These are phyloP conservation scores for Beauveria bassiana DNA, from an alignment of 2,329 filamentous ascomycete species.

Conservation along the genomic window DNA sequence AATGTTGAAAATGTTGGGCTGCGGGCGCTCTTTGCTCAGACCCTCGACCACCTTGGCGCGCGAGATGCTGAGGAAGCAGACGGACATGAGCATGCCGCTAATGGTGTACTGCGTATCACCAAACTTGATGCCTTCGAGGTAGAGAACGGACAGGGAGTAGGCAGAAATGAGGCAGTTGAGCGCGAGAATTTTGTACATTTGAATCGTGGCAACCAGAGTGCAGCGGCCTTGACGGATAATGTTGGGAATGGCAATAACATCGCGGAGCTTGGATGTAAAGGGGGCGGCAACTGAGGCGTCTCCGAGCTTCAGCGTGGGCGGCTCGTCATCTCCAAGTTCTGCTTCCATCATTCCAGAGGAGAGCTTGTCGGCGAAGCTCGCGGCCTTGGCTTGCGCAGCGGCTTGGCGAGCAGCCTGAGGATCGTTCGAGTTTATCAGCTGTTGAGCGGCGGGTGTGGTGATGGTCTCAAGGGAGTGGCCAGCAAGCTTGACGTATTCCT, in stretches of 20 bases:
- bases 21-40: slow-evolving; percentile 90
- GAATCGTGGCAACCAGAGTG: slow-evolving; percentile 94
- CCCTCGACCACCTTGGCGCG: slow-evolving; percentile 92
- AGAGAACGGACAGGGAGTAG: slow-evolving; percentile 92
- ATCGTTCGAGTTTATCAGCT: slow-evolving; percentile 35
- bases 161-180: slow-evolving; percentile 97
- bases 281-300: slow-evolving; percentile 95
- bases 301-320: slow-evolving; percentile 91
- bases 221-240: slow-evolving; percentile 97
- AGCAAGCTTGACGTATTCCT: slow-evolving; percentile 47
- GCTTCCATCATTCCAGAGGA: slow-evolving; percentile 82
- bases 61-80: slow-evolving; percentile 98
- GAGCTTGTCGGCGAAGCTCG: slow-evolving; percentile 77
- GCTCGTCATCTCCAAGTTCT: slow-evolving; percentile 81
- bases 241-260: slow-evolving; percentile 94
- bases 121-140: slow-evolving; percentile 98
- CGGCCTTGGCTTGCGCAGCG: slow-evolving; percentile 63
- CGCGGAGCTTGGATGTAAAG: slow-evolving; percentile 94
- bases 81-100: slow-evolving; percentile 98
- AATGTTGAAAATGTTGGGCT: slow-evolving; percentile 97
- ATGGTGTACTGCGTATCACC: slow-evolving; percentile 97
- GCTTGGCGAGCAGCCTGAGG: slow-evolving; percentile 35
- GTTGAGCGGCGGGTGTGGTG: slow-evolving; percentile 58
- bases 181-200: slow-evolving; percentile 99
- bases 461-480: slow-evolving; percentile 54